A percentile compares a stretch with the other conserved stretches of the same genome.
Conservation (phyloP, 768 basidiomycete species). For the Cantharellus cinnabarinus region DNA sequence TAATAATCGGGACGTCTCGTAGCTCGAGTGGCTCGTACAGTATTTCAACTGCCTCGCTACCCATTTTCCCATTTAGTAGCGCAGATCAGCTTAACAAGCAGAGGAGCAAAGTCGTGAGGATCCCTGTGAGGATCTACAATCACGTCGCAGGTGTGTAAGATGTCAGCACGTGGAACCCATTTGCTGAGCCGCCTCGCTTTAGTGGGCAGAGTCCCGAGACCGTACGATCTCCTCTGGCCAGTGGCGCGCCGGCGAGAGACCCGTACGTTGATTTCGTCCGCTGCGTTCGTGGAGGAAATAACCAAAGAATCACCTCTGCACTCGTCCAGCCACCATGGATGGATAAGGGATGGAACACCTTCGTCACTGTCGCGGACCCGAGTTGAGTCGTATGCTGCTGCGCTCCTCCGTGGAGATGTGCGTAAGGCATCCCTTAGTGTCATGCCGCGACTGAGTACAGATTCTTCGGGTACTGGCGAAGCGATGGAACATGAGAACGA, state of each 20-base stretch:
- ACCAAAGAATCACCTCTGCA: too few relatives aligned
- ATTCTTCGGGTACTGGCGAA: neutral
- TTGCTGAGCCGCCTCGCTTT: slow-evolving; percentile 14
- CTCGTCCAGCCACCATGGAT: too few relatives aligned
- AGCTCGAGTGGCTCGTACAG: slow-evolving; percentile 17
- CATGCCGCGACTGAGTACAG: too few relatives aligned
- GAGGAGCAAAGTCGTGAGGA: slow-evolving; percentile 60
- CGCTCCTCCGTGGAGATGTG: too few relatives aligned
- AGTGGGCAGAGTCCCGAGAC: slow-evolving; percentile 32
- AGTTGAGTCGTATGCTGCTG: too few relatives aligned
- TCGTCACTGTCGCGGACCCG: too few relatives aligned
- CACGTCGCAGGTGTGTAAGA: slow-evolving; percentile 46
- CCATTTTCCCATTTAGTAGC: neutral
- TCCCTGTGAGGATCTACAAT: slow-evolving; percentile 82
- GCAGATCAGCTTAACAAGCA: slow-evolving; percentile 13
- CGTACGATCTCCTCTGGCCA: slow-evolving; percentile 78
- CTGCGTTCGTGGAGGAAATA: too few relatives aligned
- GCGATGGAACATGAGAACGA: neutral
- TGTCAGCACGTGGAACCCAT: slow-evolving; percentile 10
- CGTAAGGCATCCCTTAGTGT: too few relatives aligned
- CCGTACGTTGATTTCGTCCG: too few relatives aligned
- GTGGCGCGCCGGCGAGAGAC: slow-evolving; percentile 22
- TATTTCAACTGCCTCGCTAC: neutral
- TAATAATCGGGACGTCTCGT: slow-evolving; percentile 74
- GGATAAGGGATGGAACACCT: too few relatives aligned